Percentiles rank a stretch among this genome's conserved stretches.
Evolutionary conservation across 1,284 basidiomycete species (phyloP).

Genomic region (Omphalotus olearius): DNA sequence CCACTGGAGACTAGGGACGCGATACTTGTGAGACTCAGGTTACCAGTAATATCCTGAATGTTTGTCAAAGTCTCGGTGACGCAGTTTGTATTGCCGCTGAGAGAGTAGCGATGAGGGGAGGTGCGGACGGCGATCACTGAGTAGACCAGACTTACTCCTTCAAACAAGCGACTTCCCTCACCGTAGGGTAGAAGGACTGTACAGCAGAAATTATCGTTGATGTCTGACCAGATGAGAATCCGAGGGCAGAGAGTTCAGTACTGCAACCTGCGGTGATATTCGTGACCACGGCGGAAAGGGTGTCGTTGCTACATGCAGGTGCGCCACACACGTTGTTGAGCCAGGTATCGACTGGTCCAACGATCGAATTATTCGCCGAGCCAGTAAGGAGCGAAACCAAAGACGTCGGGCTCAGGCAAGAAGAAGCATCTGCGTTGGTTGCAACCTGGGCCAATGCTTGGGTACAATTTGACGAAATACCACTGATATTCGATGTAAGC

Average conservation of each 20-base stretch:
- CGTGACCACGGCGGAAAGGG: slow-evolving; percentile 39
- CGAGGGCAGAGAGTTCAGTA: slow-evolving; percentile 40
- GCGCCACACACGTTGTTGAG: slow-evolving; percentile 49
- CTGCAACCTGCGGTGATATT: slow-evolving; percentile 51
- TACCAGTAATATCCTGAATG: slow-evolving; percentile 34
- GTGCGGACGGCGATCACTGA: background rate
- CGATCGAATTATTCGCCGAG: slow-evolving; percentile 39
- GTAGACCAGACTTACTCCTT: slow-evolving; percentile 44
- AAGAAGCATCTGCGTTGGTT: slow-evolving; percentile 38
- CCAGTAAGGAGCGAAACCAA: slow-evolving; percentile 39
- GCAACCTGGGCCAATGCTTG: slow-evolving; percentile 36
- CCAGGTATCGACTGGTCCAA: slow-evolving; percentile 53
- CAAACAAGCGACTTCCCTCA: slow-evolving; percentile 51
- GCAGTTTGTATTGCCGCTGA: slow-evolving; percentile 44
- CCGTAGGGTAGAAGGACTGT: slow-evolving; percentile 48
- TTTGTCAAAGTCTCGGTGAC: slow-evolving; percentile 47
- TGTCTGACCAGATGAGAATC: slow-evolving; percentile 18
- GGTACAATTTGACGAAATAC: slow-evolving; percentile 25
- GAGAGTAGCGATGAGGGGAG: slow-evolving; percentile 2
- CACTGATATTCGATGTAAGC: slow-evolving; percentile 19
- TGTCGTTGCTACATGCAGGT: slow-evolving; percentile 52
- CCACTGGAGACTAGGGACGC: slow-evolving; percentile 21
- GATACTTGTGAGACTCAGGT: slow-evolving; percentile 23
- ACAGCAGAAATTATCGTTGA: slow-evolving; percentile 31
- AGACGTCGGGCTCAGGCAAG: slow-evolving; percentile 49